Evolutionary conservation across 2,329 filamentous ascomycete species (phyloP), one percentile per base, ranked within the genome.

Genomic region (Pestalotiopsis sp.): DNA sequence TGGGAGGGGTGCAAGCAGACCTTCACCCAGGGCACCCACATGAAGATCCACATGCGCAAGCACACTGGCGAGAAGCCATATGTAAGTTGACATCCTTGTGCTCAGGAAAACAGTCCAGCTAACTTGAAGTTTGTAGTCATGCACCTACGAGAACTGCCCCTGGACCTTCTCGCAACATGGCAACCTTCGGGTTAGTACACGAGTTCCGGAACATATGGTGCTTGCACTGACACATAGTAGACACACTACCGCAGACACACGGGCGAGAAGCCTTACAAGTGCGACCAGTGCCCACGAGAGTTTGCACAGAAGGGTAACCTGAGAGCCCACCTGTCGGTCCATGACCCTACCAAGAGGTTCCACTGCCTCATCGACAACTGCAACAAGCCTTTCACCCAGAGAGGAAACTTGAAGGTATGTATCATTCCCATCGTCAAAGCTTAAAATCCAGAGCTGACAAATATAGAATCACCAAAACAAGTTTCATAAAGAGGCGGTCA

Each of bases 11-110:
- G 95, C 80, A 85, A 86, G 73, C 97, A 96, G 83, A 90, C 87
- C 70, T 98, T 98, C 80, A 90, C 89, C 69, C 95, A 98, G 77
- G 97, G 95, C 82, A 97, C 95, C 1, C 95, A 98, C 75, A 86
- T 98, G 12, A 92, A 96, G 70, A 98, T 97, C 63, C 96, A 99
- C 79, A 90, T 89, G 60, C 88, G 95, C 72, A 91, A 92, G 4
- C 96, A 99, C 80, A 97, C 93, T 2, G 96, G 96, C 17, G 90
- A 92, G 66, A 96, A 94, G 78, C 95, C 95, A 70, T 98, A 95
- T 78, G 92, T 97, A 83, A 85, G 93, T 84, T 39, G n/a, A 38
- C 6, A 31, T 76, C 74, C 45, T 71, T 64, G 76, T 74, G 31
- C 56, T 65, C n/a, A 73, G 72, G 45, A 52, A 69, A 12, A 65